Evolutionary conservation across 768 basidiomycete species (phyloP).

Genomic region (Boletus subparvulus): DNA sequence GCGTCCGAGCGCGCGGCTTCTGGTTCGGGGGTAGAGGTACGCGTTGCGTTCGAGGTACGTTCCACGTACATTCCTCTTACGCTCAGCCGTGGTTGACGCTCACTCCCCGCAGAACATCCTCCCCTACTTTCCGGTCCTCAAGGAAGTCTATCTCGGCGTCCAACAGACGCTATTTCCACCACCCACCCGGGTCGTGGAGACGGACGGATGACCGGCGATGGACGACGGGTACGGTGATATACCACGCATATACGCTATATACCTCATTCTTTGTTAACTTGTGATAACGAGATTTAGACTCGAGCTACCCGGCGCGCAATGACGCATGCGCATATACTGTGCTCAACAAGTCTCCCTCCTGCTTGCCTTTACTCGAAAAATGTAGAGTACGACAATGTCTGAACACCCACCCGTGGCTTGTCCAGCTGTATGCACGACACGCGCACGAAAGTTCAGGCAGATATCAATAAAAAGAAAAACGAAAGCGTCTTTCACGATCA

Average conservation of each 20-base stretch:
- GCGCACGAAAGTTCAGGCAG: background rate
- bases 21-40: constrained; percentile 36
- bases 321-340: too few relatives aligned
- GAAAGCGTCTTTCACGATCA: background rate
- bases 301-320: too few relatives aligned
- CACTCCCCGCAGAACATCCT: constrained; percentile 50
- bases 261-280: background rate
- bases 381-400: too few relatives aligned
- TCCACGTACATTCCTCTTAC: too few relatives aligned
- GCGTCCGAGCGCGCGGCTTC: background rate
- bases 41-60: constrained; percentile 63
- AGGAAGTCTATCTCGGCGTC: constrained; percentile 57
- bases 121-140: constrained; percentile 60
- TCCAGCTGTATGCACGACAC: too few relatives aligned
- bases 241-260: background rate
- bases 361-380: too few relatives aligned
- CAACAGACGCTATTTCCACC: constrained; percentile 42
- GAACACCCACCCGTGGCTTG: too few relatives aligned
- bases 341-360: background rate
- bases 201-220: background rate
- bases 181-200: background rate
- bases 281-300: background rate
- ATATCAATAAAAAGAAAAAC: background rate
- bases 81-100: too few relatives aligned
- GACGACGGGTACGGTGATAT: background rate